Conservation (phyloP, 768 basidiomycete species). For the Suillus placidus region DNA sequence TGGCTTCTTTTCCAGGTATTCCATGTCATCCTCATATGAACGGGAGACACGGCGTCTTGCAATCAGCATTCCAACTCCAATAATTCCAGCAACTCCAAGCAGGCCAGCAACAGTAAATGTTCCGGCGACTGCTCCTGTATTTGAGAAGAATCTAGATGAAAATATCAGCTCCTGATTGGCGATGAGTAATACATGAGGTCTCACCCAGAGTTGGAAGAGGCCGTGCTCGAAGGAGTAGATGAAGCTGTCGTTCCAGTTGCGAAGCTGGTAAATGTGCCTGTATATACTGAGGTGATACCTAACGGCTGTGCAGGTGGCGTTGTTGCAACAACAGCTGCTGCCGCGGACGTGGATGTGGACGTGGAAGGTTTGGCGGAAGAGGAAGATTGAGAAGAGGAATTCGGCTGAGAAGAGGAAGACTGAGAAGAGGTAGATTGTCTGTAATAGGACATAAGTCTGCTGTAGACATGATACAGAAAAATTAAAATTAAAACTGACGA, state of each 20-base stretch:
- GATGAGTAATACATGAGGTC: neutral
- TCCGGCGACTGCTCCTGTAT: slow-evolving; percentile 49
- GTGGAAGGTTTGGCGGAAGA: slow-evolving; percentile 7
- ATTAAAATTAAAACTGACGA: slow-evolving; percentile 10
- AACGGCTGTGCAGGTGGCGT: slow-evolving; percentile 9
- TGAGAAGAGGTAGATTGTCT: slow-evolving; percentile 11
- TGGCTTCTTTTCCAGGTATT: slow-evolving; percentile 29
- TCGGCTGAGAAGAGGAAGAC: neutral
- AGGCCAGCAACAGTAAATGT: slow-evolving; percentile 47
- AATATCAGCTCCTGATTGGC: neutral
- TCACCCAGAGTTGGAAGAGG: slow-evolving; percentile 28
- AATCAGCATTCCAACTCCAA: slow-evolving; percentile 31
- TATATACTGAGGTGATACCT: neutral
- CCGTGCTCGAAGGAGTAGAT: slow-evolving; percentile 15
- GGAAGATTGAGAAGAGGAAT: slow-evolving; percentile 3
- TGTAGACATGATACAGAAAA: neutral
- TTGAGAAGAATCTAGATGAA: slow-evolving; percentile 45
- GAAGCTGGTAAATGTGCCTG: neutral
- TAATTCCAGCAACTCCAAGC: slow-evolving; percentile 34
- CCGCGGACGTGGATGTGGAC: slow-evolving; percentile 11
- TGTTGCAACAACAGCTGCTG: neutral
- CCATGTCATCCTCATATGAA: slow-evolving; percentile 30
- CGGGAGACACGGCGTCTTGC: slow-evolving; percentile 32
- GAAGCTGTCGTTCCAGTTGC: slow-evolving; percentile 12
- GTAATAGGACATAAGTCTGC: slow-evolving; percentile 4